Conservation (phyloP, 2,329 filamentous ascomycete genomes). For the Stagonosporopsis rhizophila region DNA sequence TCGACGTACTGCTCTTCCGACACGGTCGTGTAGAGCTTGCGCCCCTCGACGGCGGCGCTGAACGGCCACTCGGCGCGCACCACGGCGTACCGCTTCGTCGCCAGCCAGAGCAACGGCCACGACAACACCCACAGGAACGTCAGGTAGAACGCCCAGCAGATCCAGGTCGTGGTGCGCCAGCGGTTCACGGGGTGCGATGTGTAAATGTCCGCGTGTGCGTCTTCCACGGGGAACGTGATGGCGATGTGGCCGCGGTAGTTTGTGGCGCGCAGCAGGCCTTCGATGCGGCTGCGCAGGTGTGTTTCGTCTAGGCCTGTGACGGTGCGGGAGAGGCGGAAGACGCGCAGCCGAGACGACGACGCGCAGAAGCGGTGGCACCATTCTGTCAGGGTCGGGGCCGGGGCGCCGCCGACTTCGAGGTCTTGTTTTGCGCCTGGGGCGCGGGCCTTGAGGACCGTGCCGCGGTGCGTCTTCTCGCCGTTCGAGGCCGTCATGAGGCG, state of each 20-base stretch:
- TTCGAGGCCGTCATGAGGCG: conserved; percentile 59
- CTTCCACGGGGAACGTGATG: conserved; percentile 66
- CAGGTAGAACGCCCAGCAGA: conserved; percentile 69
- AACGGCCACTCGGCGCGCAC: conserved; percentile 68
- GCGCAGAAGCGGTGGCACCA: conserved; percentile 75
- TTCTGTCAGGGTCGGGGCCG: conserved; percentile 55
- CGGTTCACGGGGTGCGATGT: conserved; percentile 67
- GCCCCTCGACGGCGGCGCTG: conserved; percentile 48
- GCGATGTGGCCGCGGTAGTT: conserved; percentile 70
- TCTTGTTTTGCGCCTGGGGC: conserved; percentile 57
- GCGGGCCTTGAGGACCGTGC: conserved; percentile 63
- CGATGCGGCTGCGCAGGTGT: conserved; percentile 60
- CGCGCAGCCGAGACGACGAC: conserved; percentile 64
- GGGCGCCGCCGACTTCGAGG: conserved; percentile 55
- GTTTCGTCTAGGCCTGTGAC: conserved; percentile 68
- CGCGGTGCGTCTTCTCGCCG: conserved; percentile 68
- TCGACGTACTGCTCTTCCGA: conserved; percentile 66
- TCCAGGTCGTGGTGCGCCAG: conserved; percentile 70
- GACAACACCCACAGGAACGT: conserved; percentile 72
- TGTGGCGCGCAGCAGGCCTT: conserved; percentile 66
- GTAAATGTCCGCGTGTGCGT: conserved; percentile 67
- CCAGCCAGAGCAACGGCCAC: conserved; percentile 74
- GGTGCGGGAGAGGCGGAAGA: conserved; percentile 51
- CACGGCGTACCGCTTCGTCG: conserved; percentile 72
- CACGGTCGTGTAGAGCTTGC: conserved; percentile 58